Conservation (phyloP, 495 filamentous ascomycete genomes). For the Aspergillus asperescens region DNA sequence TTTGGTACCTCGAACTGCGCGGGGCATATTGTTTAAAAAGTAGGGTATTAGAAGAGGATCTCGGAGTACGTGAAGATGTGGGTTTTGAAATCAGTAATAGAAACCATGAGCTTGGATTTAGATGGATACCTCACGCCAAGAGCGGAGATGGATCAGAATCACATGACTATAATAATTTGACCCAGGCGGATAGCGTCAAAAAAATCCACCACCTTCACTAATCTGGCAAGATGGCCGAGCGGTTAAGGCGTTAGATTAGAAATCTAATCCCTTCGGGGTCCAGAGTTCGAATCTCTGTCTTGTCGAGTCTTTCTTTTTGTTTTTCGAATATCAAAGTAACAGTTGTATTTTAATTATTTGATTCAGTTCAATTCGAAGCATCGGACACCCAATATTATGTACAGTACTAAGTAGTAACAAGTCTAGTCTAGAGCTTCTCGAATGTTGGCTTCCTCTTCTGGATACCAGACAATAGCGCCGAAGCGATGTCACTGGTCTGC, state of each 20-base stretch:
- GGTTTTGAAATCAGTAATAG: no score
- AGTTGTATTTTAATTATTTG: neutral
- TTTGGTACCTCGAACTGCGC: constrained; percentile 41
- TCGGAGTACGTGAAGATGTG: no score
- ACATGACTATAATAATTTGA: no score
- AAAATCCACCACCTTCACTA: neutral
- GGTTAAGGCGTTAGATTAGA: constrained; percentile 12
- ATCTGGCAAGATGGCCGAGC: constrained; percentile 9
- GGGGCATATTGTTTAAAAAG: constrained; percentile 46
- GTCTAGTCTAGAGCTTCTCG: constrained; percentile 64
- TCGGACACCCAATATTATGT: no score
- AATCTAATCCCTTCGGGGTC: constrained; percentile 12
- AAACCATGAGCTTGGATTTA: no score
- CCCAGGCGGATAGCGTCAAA: neutral
- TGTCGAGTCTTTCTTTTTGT: constrained; percentile 2
- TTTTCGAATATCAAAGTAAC: no score
- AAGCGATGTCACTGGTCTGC: constrained; percentile 72
- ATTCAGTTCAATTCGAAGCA: no score
- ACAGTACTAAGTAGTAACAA: no score
- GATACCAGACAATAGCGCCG: constrained; percentile 68
- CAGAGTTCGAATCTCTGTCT: constrained; percentile 12
- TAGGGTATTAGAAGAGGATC: no score
- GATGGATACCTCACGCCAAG: no score
- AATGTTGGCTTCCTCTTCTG: constrained; percentile 78
- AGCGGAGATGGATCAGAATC: no score